A percentile compares a stretch with the other conserved stretches of the same genome.
These are phyloP conservation scores for Blastocystis sp. DNA, from an alignment of 352 stramenopile species.

Conservation along the genomic window DNA sequence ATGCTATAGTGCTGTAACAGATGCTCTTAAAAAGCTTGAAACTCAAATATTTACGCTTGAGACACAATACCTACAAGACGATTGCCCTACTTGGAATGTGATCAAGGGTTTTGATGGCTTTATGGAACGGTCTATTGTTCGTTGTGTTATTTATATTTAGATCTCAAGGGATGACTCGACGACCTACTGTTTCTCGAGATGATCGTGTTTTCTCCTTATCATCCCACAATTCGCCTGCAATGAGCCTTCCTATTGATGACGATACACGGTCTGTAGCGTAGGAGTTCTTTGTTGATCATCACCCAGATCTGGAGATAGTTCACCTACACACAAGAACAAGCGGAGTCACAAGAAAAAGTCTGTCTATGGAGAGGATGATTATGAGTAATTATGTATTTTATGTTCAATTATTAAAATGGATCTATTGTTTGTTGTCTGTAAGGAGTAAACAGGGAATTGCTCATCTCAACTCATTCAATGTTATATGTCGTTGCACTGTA, in stretches of 20 bases:
- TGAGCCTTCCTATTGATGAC: conserved; percentile 49
- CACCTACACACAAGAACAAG: conserved; percentile 15
- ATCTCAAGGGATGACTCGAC: neutral
- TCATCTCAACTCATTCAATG: too few relatives aligned
- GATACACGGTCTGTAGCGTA: conserved; percentile 20
- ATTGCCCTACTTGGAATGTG: conserved; percentile 48
- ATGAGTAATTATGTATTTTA: conserved; percentile 35
- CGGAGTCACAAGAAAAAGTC: conserved; percentile 50
- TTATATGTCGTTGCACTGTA: too few relatives aligned
- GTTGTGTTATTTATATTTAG: neutral
- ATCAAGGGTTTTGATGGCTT: conserved; percentile 38
- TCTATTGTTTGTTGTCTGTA: too few relatives aligned
- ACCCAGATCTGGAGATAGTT: conserved; percentile 22
- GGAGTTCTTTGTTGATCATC: neutral
- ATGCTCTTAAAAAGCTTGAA: conserved; percentile 16
- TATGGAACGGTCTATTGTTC: conserved; percentile 6
- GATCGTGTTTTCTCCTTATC: conserved; percentile 60
- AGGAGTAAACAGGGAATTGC: too few relatives aligned
- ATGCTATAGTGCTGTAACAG: neutral
- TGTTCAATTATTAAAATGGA: neutral
- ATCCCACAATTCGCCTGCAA: conserved; percentile 46
- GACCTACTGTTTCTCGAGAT: neutral
- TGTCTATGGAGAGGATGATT: conserved; percentile 58
- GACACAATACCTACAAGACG: conserved; percentile 43
- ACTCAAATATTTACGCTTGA: conserved; percentile 15